Base-by-base conservation (phyloP, 78 protist species). In the Dictyostelium firmibasis region DNA sequence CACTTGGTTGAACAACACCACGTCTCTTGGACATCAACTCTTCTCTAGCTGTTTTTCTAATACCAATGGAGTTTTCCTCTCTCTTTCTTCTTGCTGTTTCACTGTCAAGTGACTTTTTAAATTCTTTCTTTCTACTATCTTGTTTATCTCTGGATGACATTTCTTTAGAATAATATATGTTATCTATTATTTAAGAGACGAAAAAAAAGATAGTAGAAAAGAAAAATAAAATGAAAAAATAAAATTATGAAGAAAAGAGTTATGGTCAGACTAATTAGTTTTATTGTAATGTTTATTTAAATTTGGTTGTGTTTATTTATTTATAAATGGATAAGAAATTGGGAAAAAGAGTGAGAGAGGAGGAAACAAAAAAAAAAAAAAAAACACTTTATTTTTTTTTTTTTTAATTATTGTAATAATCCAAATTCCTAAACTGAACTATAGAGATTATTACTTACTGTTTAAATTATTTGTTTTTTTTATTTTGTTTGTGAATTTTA, bases 141-240 rank as follows among this genome's bases (percentile, higher is more conserved):
- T 94, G 93, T 64, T 53, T 78, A 77, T 94, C 89, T 44, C 95
- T 67, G 14, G 87, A 43, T 74, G 95, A 81, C 95, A 91, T 91
- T 75, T 27, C 31, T 0, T 70, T 4, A 27, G n/a, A n/a, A n/a
- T n/a, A n/a, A n/a, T n/a, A n/a, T n/a, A n/a, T n/a, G 0, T 64
- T 64, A 2, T 25, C 25, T 9, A 50, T 64, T 64, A 25, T 25
- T 64, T 64, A 9, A 57, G 67, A 20, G 67, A 50, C n/a, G n/a
- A 16, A 3, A 50, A 53, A 53, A 53, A 20, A 53, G 3, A 53
- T 16, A 4, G 43, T 38, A 38, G 2, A 4, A 4, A 38, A 2
- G 10, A 53, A 53, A 53, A 18, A 53, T 0, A 57, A 57, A 57
- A 5, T 20, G 20, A 5, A 57, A 57, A 4, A 57, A 4, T 20